Evolutionary conservation across 2,329 filamentous ascomycete species (phyloP).

Genomic region (Aspergillus piperis): DNA sequence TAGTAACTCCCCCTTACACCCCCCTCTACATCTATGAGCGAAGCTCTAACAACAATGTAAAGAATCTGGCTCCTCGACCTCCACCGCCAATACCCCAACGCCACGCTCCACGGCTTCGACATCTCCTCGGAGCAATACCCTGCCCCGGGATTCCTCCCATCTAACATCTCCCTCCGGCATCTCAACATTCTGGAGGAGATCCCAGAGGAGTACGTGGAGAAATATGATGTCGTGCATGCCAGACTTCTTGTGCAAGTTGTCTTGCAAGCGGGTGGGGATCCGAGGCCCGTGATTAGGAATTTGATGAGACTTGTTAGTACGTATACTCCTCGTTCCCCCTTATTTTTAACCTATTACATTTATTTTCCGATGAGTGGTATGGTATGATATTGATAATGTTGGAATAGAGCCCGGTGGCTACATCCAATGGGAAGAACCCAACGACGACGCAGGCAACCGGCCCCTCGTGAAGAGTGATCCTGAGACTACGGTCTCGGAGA

Average conservation of each 20-base stretch:
- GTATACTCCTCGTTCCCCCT: background rate
- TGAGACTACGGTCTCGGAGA: background rate
- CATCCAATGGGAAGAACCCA: background rate
- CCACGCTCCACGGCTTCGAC: constrained; percentile 21
- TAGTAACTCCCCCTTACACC: too few relatives aligned
- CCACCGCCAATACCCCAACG: constrained; percentile 8
- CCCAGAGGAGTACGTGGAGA: constrained; percentile 16
- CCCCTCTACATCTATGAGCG: too few relatives aligned
- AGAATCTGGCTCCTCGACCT: constrained; percentile 17
- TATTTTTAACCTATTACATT: background rate
- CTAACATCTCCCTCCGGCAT: constrained; percentile 14
- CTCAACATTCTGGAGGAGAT: constrained; percentile 20
- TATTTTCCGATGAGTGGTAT: background rate
- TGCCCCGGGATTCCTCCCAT: constrained; percentile 6
- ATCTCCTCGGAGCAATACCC: constrained; percentile 15
- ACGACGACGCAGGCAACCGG: background rate
- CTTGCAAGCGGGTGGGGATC: background rate
- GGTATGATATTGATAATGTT: background rate
- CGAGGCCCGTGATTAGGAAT: background rate
- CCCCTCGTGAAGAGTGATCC: background rate
- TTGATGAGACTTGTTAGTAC: background rate
- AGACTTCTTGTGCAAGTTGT: constrained; percentile 10
- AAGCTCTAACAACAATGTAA: background rate
- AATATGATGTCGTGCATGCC: constrained; percentile 29
- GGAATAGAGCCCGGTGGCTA: background rate